Evolutionary conservation across 345 rosid species (phyloP), one percentile per base, ranked within the genome.

Genomic region (Cardamine chenopodiifolia): DNA sequence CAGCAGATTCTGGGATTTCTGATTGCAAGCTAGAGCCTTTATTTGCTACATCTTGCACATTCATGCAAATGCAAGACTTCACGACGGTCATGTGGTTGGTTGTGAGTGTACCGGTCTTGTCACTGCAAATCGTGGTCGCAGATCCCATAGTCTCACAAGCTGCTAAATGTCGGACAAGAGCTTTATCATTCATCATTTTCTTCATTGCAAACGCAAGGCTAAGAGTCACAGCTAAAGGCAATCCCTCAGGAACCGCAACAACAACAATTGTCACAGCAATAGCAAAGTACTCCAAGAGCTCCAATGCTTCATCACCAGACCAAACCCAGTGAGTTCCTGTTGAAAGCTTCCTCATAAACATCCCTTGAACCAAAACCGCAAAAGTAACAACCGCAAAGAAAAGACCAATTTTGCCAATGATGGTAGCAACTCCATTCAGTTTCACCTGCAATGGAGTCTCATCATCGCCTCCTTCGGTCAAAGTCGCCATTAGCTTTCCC

Each of bases 141-240:
- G 97, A 91, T 45, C 98, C 98, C 98, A 93, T 93, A 3, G 98
- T 90, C 82, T 90, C 97, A 70, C 98, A 93, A 63, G 97, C 98
- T 4, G 97, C 98, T 50, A 93, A 82, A 72, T 93, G 97, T 4
- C 98, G 80, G 15, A 93, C 98, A 12, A 93, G 94, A 48, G 98
- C 97, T 77, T 88, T 93, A 62, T 89, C 98, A 44, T 91, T 93
- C 98, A 91, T 93, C 98, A 93, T 93, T 76, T 91, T 93, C 85
- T 93, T 91, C 98, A 89, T 91, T 14, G 98, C 97, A 70, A 93
- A 93, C 25, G 98, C 98, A 62, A 93, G 92, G 71, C 98, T 91
- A 63, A 93, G 79, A n/a, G 97, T 93, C 77, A 93, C 98, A 28
- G 97, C 97, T 72, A 93, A 85, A 8, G 98, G 98, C 55, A 93